These are phyloP conservation scores for Candida nonsorbophila DNA, from an alignment of 805 yeast species.

Conservation along the genomic window DNA sequence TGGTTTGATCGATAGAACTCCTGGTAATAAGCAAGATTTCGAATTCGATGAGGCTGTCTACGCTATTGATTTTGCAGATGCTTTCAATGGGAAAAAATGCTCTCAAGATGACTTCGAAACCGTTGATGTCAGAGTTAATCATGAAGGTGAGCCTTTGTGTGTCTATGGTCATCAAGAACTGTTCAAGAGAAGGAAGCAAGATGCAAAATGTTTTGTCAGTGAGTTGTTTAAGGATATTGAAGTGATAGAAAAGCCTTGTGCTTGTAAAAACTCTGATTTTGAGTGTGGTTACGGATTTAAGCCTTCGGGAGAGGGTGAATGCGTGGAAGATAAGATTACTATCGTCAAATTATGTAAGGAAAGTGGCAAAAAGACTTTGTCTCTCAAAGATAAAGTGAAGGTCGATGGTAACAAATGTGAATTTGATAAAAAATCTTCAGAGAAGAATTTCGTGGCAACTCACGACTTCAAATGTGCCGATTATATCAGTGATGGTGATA, in stretches of 20 bases:
- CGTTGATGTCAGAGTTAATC: constrained; percentile 48
- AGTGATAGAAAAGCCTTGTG: constrained; percentile 51
- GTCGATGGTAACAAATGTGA: constrained; percentile 44
- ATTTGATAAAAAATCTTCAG: constrained; percentile 14
- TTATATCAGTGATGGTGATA: constrained; percentile 10
- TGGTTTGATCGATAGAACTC: constrained; percentile 28
- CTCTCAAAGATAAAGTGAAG: constrained; percentile 33
- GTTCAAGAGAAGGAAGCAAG: constrained; percentile 58
- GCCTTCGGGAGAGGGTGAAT: constrained; percentile 29
- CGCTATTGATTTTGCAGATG: constrained; percentile 52
- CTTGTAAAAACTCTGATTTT: constrained; percentile 59
- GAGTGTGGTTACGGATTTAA: constrained; percentile 59
- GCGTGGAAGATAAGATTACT: constrained; percentile 35
- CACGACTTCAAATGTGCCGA: constrained; percentile 33
- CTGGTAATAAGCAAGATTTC: constrained; percentile 5
- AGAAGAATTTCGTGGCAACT: constrained; percentile 18
- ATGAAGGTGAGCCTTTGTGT: constrained; percentile 41
- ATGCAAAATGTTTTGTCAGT: constrained; percentile 58
- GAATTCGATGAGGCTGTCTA: constrained; percentile 16
- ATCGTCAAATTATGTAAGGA: constrained; percentile 19
- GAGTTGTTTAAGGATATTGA: constrained; percentile 42
- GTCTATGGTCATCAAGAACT: constrained; percentile 64
- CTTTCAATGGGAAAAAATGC: constrained; percentile 47
- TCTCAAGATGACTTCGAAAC: constrained; percentile 55
- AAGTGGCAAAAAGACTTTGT: constrained; percentile 15